Evolutionary conservation across 331 rosid species (phyloP).

Genomic region (Malus hybrid): DNA sequence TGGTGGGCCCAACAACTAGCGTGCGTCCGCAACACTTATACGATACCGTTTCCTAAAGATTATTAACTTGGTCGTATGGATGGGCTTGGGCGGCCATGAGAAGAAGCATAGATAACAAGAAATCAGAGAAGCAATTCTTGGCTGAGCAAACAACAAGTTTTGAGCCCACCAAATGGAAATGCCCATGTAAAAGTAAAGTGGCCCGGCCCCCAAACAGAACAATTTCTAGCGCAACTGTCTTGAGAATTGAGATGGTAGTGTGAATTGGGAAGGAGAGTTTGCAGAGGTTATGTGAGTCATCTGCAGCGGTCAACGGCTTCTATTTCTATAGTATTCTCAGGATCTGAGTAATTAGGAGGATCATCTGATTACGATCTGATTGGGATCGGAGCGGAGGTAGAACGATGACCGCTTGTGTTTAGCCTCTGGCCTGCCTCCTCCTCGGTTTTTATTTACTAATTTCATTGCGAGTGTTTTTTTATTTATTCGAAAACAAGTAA

Average conservation of each 20-base stretch:
- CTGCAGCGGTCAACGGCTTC: not conserved
- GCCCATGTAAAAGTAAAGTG: not conserved
- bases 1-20: no score
- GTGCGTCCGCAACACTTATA: no score
- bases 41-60: no score
- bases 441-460: not conserved
- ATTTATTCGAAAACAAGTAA: not conserved
- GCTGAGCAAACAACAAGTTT: no score
- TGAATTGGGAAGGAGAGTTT: not conserved
- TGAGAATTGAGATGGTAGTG: not conserved
- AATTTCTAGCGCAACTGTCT: not conserved
- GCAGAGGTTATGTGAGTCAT: not conserved
- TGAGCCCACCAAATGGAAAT: no score
- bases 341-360: not conserved
- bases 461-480: not conserved
- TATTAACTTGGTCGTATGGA: no score
- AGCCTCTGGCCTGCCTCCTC: not conserved
- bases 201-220: not conserved
- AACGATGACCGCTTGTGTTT: not conserved
- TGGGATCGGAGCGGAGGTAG: not conserved
- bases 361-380: not conserved
- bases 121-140: no score
- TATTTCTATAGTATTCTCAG: not conserved
- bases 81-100: no score
- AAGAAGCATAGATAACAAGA: no score